Conservation (phyloP, 2,329 filamentous ascomycete species). For the Alternaria sp. region DNA sequence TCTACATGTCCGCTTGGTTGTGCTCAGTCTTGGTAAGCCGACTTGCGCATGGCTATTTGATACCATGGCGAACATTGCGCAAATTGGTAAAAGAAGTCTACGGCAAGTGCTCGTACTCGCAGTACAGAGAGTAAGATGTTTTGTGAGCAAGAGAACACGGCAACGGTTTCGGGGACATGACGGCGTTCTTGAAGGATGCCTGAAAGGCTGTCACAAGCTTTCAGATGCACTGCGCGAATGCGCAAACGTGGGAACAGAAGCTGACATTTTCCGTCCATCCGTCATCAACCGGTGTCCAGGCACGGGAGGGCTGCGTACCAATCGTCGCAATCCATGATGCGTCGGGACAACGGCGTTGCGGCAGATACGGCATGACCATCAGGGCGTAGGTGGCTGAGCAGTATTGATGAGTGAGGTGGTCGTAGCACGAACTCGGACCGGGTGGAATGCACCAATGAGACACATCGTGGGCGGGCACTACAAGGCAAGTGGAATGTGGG, state of each 20-base stretch:
- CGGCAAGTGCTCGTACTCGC: conserved; percentile 6
- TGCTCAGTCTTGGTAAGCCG: conserved; percentile 30
- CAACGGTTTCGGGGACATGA: background rate
- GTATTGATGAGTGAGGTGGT: conserved; percentile 15
- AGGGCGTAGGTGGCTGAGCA: conserved; percentile 17
- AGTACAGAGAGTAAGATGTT: background rate
- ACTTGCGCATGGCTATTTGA: conserved; percentile 14
- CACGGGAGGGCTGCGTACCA: conserved; percentile 5
- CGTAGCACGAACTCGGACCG: background rate
- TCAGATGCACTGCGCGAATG: conserved; percentile 23
- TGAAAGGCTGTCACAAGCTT: conserved; percentile 20
- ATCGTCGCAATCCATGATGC: conserved; percentile 3
- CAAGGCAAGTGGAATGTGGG: conserved; percentile 5
- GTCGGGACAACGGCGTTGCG: conserved; percentile 10
- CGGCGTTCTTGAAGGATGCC: conserved; percentile 15
- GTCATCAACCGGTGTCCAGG: conserved; percentile 20
- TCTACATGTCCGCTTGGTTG: conserved; percentile 23
- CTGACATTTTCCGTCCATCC: conserved; percentile 15
- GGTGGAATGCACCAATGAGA: conserved; percentile 1
- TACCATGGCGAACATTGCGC: conserved; percentile 24
- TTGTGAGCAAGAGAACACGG: background rate
- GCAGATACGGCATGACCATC: background rate
- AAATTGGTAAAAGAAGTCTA: background rate
- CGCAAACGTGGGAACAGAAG: conserved; percentile 28
- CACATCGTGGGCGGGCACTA: conserved; percentile 10